A percentile compares a stretch with the other conserved stretches of the same genome.
phyloP scores from a whole-genome alignment of 768 basidiomycete species.

The Tylopilus intermedius region DNA sequence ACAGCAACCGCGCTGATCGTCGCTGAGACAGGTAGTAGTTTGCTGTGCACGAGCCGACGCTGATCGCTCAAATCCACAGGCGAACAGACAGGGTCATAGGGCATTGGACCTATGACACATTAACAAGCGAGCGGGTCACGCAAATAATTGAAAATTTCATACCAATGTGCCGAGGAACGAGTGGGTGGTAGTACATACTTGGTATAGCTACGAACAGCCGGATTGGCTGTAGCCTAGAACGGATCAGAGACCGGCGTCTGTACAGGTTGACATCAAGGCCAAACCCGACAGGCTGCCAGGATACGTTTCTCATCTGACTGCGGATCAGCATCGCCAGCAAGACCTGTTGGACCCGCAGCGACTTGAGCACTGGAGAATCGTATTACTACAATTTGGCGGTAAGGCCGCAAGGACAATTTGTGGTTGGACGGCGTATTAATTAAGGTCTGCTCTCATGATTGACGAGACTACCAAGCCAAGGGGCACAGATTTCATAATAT shows the following conservation, averaged over 20 bases:
- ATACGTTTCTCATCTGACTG: slow-evolving; percentile 13
- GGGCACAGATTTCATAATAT: slow-evolving; percentile 20
- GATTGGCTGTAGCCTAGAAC: slow-evolving; percentile 22
- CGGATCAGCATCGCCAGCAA: slow-evolving; percentile 16
- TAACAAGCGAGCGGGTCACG: slow-evolving; percentile 11
- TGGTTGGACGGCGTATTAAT: slow-evolving; percentile 25
- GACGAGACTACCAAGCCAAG: slow-evolving; percentile 14
- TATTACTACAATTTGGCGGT: slow-evolving; percentile 8
- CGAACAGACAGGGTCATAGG: slow-evolving; percentile 8
- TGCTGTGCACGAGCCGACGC: slow-evolving; percentile 32
- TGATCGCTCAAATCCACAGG: slow-evolving; percentile 20
- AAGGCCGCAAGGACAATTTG: slow-evolving; percentile 19
- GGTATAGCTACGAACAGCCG: slow-evolving; percentile 10
- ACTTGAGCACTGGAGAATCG: slow-evolving; percentile 18
- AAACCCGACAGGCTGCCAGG: slow-evolving; percentile 3
- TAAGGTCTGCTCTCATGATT: slow-evolving; percentile 29
- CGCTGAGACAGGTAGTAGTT: slow-evolving; percentile 17
- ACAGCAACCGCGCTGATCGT: slow-evolving; percentile 32
- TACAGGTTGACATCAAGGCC: slow-evolving; percentile 8
- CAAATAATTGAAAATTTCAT: slow-evolving; percentile 19
- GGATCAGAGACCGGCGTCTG: slow-evolving; percentile 25
- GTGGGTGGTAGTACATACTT: slow-evolving; percentile 2
- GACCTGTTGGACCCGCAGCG: slow-evolving; percentile 4
- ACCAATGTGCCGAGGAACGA: slow-evolving; percentile 15
- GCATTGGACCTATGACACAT: slow-evolving; percentile 8